Percentiles rank a stretch among this genome's conserved stretches.
These are phyloP conservation scores for Myotisia sp. DNA, from an alignment of 2,329 filamentous ascomycete species.

Conservation along the genomic window DNA sequence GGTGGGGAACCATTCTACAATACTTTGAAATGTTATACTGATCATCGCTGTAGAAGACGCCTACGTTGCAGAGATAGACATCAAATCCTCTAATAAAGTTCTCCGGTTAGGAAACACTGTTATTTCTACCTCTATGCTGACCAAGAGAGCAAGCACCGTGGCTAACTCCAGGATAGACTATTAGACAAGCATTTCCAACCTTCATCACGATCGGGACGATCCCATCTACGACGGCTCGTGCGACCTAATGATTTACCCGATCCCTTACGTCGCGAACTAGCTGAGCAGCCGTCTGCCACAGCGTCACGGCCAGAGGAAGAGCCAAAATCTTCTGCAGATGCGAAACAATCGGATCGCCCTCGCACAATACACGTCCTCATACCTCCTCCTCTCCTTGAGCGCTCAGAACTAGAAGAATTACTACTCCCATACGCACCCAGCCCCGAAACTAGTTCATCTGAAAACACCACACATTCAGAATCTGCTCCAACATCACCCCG, in stretches of 20 bases:
- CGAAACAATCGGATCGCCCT: too few species aligned
- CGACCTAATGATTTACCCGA: constrained; percentile 24
- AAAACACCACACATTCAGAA: constrained; percentile 4
- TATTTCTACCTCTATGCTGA: too few species aligned
- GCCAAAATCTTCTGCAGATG: too few species aligned
- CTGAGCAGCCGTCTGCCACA: constrained; percentile 8
- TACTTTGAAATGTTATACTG: constrained; percentile 6
- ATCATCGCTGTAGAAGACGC: constrained; percentile 25
- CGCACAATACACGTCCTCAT: constrained; percentile 31
- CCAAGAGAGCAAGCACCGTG: constrained; percentile 16
- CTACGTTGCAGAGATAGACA: constrained; percentile 31
- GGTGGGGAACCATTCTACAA: constrained; percentile 19
- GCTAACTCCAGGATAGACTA: constrained; percentile 18
- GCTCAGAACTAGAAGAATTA: constrained; percentile 21
- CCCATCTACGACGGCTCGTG: constrained; percentile 30
- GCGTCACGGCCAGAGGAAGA: constrained; percentile 8
- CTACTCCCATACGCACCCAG: constrained; percentile 26
- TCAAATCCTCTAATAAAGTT: constrained; percentile 31
- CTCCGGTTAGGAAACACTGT: constrained; percentile 32
- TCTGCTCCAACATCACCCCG: constrained; percentile 1
- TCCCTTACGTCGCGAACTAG: constrained; percentile 11
- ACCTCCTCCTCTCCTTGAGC: constrained; percentile 26
- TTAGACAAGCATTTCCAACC: constrained; percentile 26
- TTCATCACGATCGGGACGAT: constrained; percentile 20
- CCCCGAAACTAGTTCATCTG: constrained; percentile 5